A percentile compares a stretch with the other conserved stretches of the same genome.
Evolutionary conservation across 805 yeast species (phyloP).

Genomic region (Wickerhamomyces silvicola): DNA sequence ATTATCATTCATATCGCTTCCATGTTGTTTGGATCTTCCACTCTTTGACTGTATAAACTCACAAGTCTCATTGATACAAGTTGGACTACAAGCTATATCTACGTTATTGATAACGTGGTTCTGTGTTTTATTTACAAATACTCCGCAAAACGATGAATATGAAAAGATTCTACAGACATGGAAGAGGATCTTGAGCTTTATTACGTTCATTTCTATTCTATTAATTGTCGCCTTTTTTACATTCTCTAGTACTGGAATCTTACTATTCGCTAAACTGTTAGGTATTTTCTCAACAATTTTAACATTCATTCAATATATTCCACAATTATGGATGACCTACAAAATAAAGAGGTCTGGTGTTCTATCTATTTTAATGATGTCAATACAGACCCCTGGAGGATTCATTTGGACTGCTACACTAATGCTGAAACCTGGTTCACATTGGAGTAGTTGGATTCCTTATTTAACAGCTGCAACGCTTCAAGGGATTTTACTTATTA

Average conservation of each 20-base stretch:
- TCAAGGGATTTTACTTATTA: slow-evolving; percentile 52
- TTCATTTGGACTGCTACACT: slow-evolving; percentile 70
- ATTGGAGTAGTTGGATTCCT: slow-evolving; percentile 86
- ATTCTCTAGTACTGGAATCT: slow-evolving; percentile 4
- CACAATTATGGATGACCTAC: slow-evolving; percentile 71
- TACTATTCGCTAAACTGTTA: slow-evolving; percentile 47
- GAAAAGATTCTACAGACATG: slow-evolving; percentile 34
- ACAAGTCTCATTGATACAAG: slow-evolving; percentile 60
- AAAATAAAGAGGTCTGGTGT: slow-evolving; percentile 71
- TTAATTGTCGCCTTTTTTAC: slow-evolving; percentile 28
- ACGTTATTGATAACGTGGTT: slow-evolving; percentile 51
- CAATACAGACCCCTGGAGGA: slow-evolving; percentile 88
- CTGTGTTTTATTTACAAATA: slow-evolving; percentile 42
- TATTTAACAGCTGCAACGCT: slow-evolving; percentile 63
- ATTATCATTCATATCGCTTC: slow-evolving; percentile 52
- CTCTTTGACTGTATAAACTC: slow-evolving; percentile 59
- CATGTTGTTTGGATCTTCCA: slow-evolving; percentile 48
- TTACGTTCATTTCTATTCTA: slow-evolving; percentile 23
- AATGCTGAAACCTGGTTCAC: slow-evolving; percentile 64
- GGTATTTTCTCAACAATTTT: slow-evolving; percentile 62
- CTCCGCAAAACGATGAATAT: slow-evolving; percentile 42
- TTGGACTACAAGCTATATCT: slow-evolving; percentile 54
- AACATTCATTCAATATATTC: slow-evolving; percentile 68
- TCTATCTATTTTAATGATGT: slow-evolving; percentile 73
- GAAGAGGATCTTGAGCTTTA: slow-evolving; percentile 33